phyloP scores from a whole-genome alignment of 2,329 filamentous ascomycete species.

The Apiospora malaysiana region DNA sequence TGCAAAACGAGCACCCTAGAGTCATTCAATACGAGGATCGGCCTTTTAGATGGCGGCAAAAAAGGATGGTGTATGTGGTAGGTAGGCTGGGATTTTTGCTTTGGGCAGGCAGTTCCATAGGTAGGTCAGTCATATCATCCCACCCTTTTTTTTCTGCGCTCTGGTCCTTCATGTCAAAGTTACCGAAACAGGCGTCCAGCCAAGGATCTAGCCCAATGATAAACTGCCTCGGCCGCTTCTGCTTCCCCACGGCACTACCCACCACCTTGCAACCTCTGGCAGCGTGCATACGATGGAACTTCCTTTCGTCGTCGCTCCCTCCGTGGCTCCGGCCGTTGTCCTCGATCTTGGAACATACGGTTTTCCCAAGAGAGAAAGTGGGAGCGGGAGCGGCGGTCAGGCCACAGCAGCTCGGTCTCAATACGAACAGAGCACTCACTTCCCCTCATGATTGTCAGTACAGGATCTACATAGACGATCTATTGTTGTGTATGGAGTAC shows the following conservation, averaged over 20 bases:
- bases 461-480: not conserved
- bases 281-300: not conserved
- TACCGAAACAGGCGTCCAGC: constrained; percentile 14
- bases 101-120: not conserved
- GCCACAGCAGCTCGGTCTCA: not conserved
- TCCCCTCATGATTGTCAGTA: not conserved
- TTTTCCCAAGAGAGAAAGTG: constrained; percentile 11
- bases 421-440: not conserved
- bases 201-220: constrained; percentile 18
- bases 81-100: not conserved
- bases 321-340: not conserved
- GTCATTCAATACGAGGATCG: constrained; percentile 13
- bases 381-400: constrained; percentile 2
- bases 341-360: constrained; percentile 3
- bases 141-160: not conserved
- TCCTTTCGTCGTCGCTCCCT: not conserved
- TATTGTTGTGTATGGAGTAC: not conserved
- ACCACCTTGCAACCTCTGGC: constrained; percentile 2
- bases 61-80: not conserved
- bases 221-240: constrained; percentile 8
- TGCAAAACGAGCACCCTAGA: constrained; percentile 8
- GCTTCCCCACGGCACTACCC: not conserved
- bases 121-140: not conserved
- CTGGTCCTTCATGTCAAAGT: not conserved
- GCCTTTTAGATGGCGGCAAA: not conserved